phyloP scores from a whole-genome alignment of 352 stramenopile species.

The Pythium aristosporum region DNA sequence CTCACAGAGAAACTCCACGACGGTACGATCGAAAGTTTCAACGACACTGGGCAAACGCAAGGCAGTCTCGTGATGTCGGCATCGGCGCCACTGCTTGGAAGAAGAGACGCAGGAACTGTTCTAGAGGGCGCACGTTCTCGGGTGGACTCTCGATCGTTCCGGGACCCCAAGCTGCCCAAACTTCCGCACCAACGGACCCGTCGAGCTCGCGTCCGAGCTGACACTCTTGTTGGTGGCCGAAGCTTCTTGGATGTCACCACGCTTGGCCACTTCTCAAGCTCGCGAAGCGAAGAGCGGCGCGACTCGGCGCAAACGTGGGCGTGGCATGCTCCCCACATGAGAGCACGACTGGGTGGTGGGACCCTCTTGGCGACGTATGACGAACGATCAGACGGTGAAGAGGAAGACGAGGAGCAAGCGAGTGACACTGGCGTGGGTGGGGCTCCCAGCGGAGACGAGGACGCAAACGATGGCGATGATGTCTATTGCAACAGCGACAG shows the following conservation, averaged over 20 bases:
- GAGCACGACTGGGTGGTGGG: background rate
- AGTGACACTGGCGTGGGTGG: conserved; percentile 10
- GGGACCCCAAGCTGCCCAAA: conserved; percentile 11
- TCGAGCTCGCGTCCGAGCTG: conserved; percentile 7
- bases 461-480: conserved; percentile 4
- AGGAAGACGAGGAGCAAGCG: conserved; percentile 9
- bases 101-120: background rate
- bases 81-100: conserved; percentile 4
- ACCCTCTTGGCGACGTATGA: background rate
- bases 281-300: conserved; percentile 46
- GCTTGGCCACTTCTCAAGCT: conserved; percentile 51
- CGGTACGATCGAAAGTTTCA: background rate
- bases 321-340: conserved; percentile 32
- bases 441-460: background rate
- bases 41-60: background rate
- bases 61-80: conserved; percentile 1
- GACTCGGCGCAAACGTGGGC: conserved; percentile 56
- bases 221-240: conserved; percentile 45
- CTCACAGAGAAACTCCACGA: background rate
- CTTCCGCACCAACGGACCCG: conserved; percentile 20
- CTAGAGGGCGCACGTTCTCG: background rate
- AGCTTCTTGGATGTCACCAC: conserved; percentile 24
- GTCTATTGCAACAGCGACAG: conserved; percentile 22
- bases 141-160: background rate
- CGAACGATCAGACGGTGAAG: background rate